Evolutionary conservation across 495 filamentous ascomycete genomes (phyloP).

Genomic region (Xylona heveae): DNA sequence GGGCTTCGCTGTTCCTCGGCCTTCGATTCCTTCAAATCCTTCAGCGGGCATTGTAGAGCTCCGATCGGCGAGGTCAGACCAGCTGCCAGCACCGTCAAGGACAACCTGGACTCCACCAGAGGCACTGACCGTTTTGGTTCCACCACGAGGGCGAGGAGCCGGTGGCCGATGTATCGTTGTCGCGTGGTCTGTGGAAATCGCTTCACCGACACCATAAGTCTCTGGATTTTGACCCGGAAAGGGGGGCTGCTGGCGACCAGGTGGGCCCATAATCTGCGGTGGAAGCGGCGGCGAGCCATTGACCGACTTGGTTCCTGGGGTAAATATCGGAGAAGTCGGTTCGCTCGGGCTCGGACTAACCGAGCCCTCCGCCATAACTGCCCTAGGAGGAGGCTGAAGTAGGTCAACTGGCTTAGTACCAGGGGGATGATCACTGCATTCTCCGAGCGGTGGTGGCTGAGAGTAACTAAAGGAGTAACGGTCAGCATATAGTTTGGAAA

Average conservation of each 20-base stretch:
- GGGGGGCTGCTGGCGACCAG: slow-evolving; percentile 4
- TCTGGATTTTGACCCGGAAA: slow-evolving; percentile 8
- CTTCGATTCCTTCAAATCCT: slow-evolving; percentile 32
- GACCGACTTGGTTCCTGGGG: slow-evolving; percentile 19
- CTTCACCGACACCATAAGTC: too few relatives aligned
- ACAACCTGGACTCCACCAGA: slow-evolving; percentile 82
- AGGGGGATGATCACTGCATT: too few relatives aligned
- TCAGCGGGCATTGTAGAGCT: slow-evolving; percentile 59
- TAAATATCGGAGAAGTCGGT: slow-evolving; percentile 12
- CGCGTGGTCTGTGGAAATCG: too few relatives aligned
- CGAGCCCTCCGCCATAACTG: slow-evolving; percentile 20
- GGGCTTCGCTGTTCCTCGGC: slow-evolving; percentile 23
- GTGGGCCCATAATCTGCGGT: slow-evolving; percentile 12
- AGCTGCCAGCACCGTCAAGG: slow-evolving; percentile 67
- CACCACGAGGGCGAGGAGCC: slow-evolving; percentile 20
- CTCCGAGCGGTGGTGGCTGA: too few relatives aligned
- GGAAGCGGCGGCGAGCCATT: slow-evolving; percentile 14
- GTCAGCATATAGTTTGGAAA: neutral
- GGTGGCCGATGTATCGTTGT: slow-evolving; percentile 5
- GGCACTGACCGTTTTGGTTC: slow-evolving; percentile 45
- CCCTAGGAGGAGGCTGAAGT: too few relatives aligned
- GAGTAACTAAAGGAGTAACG: slow-evolving; percentile 5
- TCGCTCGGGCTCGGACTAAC: slow-evolving; percentile 10
- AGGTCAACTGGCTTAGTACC: too few relatives aligned
- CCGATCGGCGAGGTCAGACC: slow-evolving; percentile 72